Base-by-base conservation (phyloP, 1,284 basidiomycete genomes). In the Pascua sp. region DNA sequence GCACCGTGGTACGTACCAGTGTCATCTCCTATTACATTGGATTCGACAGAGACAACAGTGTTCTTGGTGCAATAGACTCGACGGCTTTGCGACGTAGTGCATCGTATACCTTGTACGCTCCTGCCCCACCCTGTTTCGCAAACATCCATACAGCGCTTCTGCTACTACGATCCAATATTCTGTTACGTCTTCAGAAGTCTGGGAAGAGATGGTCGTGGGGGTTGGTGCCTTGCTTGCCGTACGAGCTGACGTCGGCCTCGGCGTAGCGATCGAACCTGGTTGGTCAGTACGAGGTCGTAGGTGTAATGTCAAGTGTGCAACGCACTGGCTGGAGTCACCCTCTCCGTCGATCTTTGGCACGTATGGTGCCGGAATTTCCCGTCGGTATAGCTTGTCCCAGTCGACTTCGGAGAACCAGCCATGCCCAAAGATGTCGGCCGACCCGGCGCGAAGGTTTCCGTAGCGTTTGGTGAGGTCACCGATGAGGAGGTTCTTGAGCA, bases 351-450 rank as follows among this genome's bases (percentile, higher is more conserved):
- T 90, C 72, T 86, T 86, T 8, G 95, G 94, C 47, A 97, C 80
- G 77, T 96, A 98, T 5, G 95, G 95, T n/a, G 95, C 93, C 3
- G 89, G 90, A 56, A 98, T 97, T 71, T 97, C 91, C 60, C 91
- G 81, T 51, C 84, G 82, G 68, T 84, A 85, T 55, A 98, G 79
- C 75, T 87, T 86, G 58, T 85, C 85, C 95, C 95, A 98, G 66
- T 95, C 90, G 17, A 98, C 95, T 77, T 98, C 96, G 47, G 85
- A 83, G 71, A 97, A 98, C 95, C 95, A 98, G n/a, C 86, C 83
- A 73, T 98, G 95, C 10, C 86, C 86, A 69, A 98, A 97, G 59
- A 98, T 93, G 75, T 98, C 95, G 37, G 87, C 87, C 13, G 90
- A 90, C n/a, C 94, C 95, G 62, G 91, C 84, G 47, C 85, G 83